Conservation (phyloP, 2,329 filamentous ascomycete species). For the Truncatella angustata region DNA sequence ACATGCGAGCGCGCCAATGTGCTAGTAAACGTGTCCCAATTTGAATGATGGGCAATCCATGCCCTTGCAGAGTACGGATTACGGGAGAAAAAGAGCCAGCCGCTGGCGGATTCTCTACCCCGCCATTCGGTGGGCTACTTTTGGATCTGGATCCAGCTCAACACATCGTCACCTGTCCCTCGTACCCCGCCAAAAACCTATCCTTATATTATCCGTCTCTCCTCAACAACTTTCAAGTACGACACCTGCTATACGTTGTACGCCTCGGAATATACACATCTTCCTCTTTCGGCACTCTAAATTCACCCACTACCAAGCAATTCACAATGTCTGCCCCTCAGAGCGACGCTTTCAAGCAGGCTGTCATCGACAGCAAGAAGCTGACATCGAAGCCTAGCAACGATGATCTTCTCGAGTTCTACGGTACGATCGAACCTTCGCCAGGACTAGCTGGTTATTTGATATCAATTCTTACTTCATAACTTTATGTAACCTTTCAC, state of each 20-base stretch:
- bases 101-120: background rate
- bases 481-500: too few relatives aligned
- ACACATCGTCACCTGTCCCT: conserved; percentile 9
- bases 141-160: background rate
- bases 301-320: background rate
- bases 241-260: too few relatives aligned
- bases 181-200: conserved; percentile 18
- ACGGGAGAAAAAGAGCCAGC: too few relatives aligned
- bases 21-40: background rate
- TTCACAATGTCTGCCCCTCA: conserved; percentile 24
- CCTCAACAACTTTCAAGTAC: conserved; percentile 9
- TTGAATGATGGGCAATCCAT: too few relatives aligned
- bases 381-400: conserved; percentile 62
- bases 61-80: too few relatives aligned
- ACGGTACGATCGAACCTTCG: conserved; percentile 43
- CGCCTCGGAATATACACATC: too few relatives aligned
- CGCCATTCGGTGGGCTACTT: background rate
- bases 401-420: conserved; percentile 63
- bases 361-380: conserved; percentile 64
- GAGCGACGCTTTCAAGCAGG: conserved; percentile 49
- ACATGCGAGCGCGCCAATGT: too few relatives aligned
- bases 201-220: conserved; percentile 6
- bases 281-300: background rate
- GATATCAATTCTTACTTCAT: too few relatives aligned
- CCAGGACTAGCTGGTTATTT: too few relatives aligned